phyloP scores from a whole-genome alignment of 2,329 filamentous ascomycete species.

The Chrysosporium keratinophilum region DNA sequence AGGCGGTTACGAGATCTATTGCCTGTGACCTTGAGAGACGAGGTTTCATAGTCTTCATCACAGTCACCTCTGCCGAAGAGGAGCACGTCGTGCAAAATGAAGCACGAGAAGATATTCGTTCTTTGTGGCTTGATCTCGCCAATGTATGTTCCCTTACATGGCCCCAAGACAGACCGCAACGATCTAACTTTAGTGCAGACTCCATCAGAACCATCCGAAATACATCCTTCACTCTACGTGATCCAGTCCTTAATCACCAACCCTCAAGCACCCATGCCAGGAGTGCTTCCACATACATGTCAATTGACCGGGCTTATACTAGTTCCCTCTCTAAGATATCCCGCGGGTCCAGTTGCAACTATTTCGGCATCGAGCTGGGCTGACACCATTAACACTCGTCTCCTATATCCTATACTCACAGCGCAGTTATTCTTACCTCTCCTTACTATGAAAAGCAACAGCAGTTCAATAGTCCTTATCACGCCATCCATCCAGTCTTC shows the following conservation, averaged over 20 bases:
- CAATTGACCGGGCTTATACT: constrained; percentile 70
- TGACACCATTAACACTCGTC: constrained; percentile 82
- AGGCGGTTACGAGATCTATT: constrained; percentile 73
- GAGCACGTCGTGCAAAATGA: constrained; percentile 67
- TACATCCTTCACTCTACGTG: constrained; percentile 57
- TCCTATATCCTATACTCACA: constrained; percentile 79
- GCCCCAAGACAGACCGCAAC: neutral
- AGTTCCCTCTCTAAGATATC: constrained; percentile 68
- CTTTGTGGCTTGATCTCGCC: constrained; percentile 71
- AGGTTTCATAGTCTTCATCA: constrained; percentile 87
- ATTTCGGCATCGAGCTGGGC: constrained; percentile 75
- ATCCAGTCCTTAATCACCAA: constrained; percentile 62
- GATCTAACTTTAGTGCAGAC: constrained; percentile 33
- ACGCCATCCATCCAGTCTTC: constrained; percentile 39
- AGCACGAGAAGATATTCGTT: constrained; percentile 68
- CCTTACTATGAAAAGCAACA: constrained; percentile 50
- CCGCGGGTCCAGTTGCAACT: constrained; percentile 72
- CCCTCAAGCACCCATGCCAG: constrained; percentile 65
- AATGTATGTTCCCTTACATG: constrained; percentile 21
- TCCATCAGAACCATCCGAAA: constrained; percentile 47
- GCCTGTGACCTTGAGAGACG: constrained; percentile 78
- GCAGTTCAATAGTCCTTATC: constrained; percentile 36
- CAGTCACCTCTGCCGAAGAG: constrained; percentile 75
- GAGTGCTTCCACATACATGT: constrained; percentile 64
- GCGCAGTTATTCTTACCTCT: constrained; percentile 83